Base-by-base conservation (phyloP, 2,329 filamentous ascomycete genomes). In the Penicillium sp. region DNA sequence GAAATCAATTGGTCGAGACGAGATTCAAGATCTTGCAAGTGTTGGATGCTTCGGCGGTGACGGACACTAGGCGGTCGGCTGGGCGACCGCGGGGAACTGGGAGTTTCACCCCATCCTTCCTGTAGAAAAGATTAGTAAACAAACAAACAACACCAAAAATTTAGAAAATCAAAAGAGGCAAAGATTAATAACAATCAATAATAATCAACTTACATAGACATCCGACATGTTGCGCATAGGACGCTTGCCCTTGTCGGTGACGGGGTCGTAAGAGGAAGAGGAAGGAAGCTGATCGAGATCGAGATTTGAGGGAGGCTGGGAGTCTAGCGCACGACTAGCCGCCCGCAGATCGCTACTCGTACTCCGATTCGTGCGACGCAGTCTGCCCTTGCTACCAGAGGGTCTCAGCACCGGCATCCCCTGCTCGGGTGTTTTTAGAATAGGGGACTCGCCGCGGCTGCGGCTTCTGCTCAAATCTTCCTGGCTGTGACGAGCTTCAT, bases 1-100 rank as follows among this genome's bases (percentile, higher is more conserved):
- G 88, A 87, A 42, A 89, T 81, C 63, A 99, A 82, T 74, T 93
- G 89, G 66, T 97, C 91, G 67, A 99, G 84, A 69, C 85, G 87
- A 58, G 85, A 82, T 80, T 98, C 92, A 71, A 99, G 87, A 69
- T 99, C 93, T 71, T 84, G 78, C 59, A 98, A 87, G 54, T 93
- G 87, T 78, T 98, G 93, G 88, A 98, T 93, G 82, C 93, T 98
- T 78, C 96, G 95, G 72, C 93, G 90, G 73, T 93, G 93, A 68
- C 93, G 93, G 85, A 99, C 90, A 81, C 92, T 97, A 71, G 93
- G 91, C 68, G 95, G 93, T 76, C 93, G 88, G 66, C 91, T 96
- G 54, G 95, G 95, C 69, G 95, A 98, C 70, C 90, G 87, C 71
- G 93, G 92, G 73, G 92, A 96, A 71, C 85, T 76, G 46, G 76